Percentiles rank a stretch among this genome's conserved stretches.
Conservation (phyloP, 202 grass and related monocot genomes). For the Zizania palustris region DNA sequence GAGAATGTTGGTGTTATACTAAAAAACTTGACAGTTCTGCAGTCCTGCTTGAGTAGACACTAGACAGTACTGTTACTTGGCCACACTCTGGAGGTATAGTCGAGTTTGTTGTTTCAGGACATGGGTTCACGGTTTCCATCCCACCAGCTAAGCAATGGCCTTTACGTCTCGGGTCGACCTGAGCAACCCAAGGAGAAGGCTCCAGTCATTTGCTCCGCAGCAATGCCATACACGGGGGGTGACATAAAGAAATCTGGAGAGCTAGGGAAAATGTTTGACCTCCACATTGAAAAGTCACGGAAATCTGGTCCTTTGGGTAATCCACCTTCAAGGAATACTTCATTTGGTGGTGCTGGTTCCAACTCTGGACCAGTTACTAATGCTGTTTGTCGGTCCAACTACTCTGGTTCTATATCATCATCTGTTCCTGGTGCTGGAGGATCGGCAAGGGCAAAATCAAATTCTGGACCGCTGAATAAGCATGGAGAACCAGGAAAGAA, state of each 20-base stretch:
- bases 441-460: constrained; percentile 61
- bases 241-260: constrained; percentile 96
- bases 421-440: constrained; percentile 51
- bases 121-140: constrained; percentile 88
- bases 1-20: constrained; percentile 2
- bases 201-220: constrained; percentile 60
- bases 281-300: constrained; percentile 63
- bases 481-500: constrained; percentile 79
- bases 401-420: constrained; percentile 72
- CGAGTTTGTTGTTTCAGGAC: constrained; percentile 27
- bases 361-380: constrained; percentile 70
- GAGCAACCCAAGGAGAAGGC: constrained; percentile 89
- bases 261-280: constrained; percentile 92
- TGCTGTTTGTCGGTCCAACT: constrained; percentile 52
- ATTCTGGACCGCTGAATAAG: constrained; percentile 84
- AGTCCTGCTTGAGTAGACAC: constrained; percentile 35
- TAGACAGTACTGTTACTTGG: neutral
- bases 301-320: constrained; percentile 76
- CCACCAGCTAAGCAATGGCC: constrained; percentile 89
- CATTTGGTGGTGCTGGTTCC: constrained; percentile 39
- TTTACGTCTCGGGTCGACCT: constrained; percentile 84
- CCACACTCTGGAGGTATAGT: constrained; percentile 12
- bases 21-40: constrained; percentile 26
- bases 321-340: constrained; percentile 49
- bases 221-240: constrained; percentile 89